Base-by-base conservation (phyloP, 2,329 filamentous ascomycete genomes). In the Myriosclerotinia scirpicola region DNA sequence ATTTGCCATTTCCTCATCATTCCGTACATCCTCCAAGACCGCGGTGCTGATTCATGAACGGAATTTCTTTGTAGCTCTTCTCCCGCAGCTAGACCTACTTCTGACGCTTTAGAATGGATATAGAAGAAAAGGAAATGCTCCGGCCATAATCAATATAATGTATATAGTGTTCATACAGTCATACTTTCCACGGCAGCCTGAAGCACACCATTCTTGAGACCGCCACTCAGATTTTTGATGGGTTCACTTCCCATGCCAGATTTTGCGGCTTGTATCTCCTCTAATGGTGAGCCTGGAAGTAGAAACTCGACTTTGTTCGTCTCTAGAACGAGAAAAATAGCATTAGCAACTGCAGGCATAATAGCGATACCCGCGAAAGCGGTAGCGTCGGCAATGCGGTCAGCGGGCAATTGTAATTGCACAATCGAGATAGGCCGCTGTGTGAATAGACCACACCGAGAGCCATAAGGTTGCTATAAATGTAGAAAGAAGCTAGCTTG, bases 391-490 rank as follows among this genome's bases (percentile, higher is more conserved):
- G 75, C 68, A 9, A 77, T 69, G 11, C 74, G 69, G 0, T 70
- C 63, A 15, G n/a, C n/a, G n/a, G n/a, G n/a, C n/a, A n/a, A n/a
- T 3, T 3, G 5, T 34, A 5, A 34, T 34, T 34, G 30, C 30
- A 34, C 30, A 34, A 34, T 5, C 5, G 30, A 34, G 30, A 34
- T 34, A 34, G 30, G 2, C 30, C 30, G 3, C 5, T 34, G 30
- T 34, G 30, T 34, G 30, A 34, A 34, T 34, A 34, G 30, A 79
- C 80, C 1, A 75, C 73, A 0, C 80, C 80, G 8, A 78, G 67
- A 3, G 76, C 80, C 0, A 81, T 67, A 0, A 83, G 68, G 17
- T 80, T 70, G 3, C 69, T 72, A 67, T 73, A 76, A 20, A 74
- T 75, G 67, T 76, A 76, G 4, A 76, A 71, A 12, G 40, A 26